phyloP scores from a whole-genome alignment of 768 basidiomycete genomes.

The Lentinula detonsa region DNA sequence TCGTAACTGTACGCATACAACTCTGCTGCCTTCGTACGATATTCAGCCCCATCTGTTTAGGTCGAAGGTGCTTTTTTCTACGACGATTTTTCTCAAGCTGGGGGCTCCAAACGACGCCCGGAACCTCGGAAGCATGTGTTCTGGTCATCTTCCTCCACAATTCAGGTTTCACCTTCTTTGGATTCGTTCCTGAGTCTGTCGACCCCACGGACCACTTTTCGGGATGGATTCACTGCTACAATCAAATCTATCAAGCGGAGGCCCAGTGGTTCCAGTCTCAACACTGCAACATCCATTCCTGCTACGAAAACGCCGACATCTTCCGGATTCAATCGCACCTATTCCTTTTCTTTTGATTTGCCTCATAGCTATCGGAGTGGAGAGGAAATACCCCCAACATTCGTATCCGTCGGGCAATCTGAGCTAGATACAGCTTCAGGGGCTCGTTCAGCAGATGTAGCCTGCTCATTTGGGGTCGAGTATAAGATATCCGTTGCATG shows the following conservation, averaged over 20 bases:
- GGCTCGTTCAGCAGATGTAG: not conserved
- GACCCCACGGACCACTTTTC: conserved; percentile 31
- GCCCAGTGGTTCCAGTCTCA: conserved; percentile 36
- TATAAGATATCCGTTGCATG: conserved; percentile 55
- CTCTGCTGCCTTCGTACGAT: not conserved
- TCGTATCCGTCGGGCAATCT: conserved; percentile 25
- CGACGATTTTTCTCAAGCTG: conserved; percentile 19
- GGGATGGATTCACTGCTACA: conserved; percentile 28
- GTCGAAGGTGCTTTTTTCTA: conserved; percentile 60
- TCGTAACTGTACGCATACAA: conserved; percentile 40
- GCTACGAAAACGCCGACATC: conserved; percentile 9
- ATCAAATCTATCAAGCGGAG: conserved; percentile 22
- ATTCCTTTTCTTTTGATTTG: conserved; percentile 51
- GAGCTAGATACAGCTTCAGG: conserved; percentile 12
- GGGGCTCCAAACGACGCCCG: conserved; percentile 14
- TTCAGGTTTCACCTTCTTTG: conserved; percentile 32
- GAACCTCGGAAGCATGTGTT: conserved; percentile 39
- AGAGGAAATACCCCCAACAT: conserved; percentile 61
- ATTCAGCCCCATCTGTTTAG: conserved; percentile 23
- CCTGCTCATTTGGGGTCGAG: conserved; percentile 26
- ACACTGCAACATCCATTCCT: conserved; percentile 22
- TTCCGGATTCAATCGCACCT: conserved; percentile 26
- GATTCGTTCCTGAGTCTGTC: conserved; percentile 15
- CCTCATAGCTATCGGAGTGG: conserved; percentile 41
- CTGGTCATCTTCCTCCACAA: conserved; percentile 37